Base-by-base conservation (phyloP, 2,329 filamentous ascomycete species). In the Teratosphaeria destructans region DNA sequence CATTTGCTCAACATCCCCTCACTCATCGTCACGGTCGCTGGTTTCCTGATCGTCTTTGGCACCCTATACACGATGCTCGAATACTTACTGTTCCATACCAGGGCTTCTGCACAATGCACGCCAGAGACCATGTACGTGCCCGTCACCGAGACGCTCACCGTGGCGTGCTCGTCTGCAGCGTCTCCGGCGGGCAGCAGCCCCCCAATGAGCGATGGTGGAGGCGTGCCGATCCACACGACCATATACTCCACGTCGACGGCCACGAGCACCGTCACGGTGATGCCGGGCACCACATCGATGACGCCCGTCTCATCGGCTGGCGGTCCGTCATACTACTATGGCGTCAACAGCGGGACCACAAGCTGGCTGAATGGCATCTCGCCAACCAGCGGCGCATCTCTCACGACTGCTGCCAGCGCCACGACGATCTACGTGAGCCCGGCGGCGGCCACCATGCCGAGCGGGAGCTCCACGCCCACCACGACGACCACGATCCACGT, bases 81-180 rank as follows among this genome's bases (percentile, higher is more conserved):
- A 58, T 65, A 67, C 66, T 67, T 71, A 70, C 67, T 72, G 54
- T 34, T 56, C 32, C 49, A 57, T 32, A 64, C 65, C 59, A 71
- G 68, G 60, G 69, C 60, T 52, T 65, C 63, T 56, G 69, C 68
- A 52, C 53, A 61, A 60, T 70, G 68, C 63, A 64, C 58, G 14
- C 60, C 58, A 53, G 61, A 61, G 23, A 58, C 57, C 2, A 61
- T 68, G 64, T 71, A 62, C 60, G 57, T 69, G n/a, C 67, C 69
- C 1, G 60, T 67, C 57, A 69, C 66, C 23, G 56, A 14, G 26
- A 59, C 60, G 5, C 37, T 62, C 5, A 59, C 59, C 23, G 43
- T 49, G 5, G 16, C n/a, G n/a, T 49, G 43, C 43, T 49, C 43
- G n/a, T 49, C 43, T 49, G 6, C 43, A 49, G 43, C 43, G 7